phyloP scores from a whole-genome alignment of 2,329 filamentous ascomycete species.

The Paraphaeosphaeria minitans region DNA sequence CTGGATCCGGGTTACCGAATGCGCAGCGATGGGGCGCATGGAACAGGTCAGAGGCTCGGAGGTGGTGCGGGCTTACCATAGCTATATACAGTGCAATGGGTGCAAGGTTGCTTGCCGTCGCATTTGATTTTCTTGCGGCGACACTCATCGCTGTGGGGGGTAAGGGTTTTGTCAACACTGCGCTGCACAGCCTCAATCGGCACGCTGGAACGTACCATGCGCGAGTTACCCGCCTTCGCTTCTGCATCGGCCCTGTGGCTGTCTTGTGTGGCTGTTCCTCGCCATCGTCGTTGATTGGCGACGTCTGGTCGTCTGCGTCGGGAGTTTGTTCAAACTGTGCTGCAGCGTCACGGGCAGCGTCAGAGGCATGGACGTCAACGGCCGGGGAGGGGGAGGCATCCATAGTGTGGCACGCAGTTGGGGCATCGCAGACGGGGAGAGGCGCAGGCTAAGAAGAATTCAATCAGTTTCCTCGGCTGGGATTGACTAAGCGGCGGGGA shows the following conservation, averaged over 20 bases:
- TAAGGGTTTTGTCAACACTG: conserved; percentile 5
- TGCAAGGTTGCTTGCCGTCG: conserved; percentile 64
- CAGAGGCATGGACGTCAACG: conserved; percentile 37
- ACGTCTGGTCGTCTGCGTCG: conserved; percentile 38
- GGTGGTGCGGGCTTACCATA: conserved; percentile 68
- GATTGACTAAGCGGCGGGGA: conserved; percentile 29
- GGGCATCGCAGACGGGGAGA: conserved; percentile 22
- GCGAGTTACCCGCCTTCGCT: conserved; percentile 51
- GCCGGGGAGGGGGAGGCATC: conserved; percentile 41
- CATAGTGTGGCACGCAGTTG: conserved; percentile 35
- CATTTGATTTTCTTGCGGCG: conserved; percentile 60
- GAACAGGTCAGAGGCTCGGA: no score
- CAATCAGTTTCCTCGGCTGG: conserved; percentile 20
- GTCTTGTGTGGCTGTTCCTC: conserved; percentile 41
- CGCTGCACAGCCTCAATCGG: background rate
- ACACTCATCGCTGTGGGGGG: conserved; percentile 45
- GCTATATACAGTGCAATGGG: conserved; percentile 96
- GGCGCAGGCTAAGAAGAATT: conserved; percentile 27
- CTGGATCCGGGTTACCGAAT: conserved; percentile 53
- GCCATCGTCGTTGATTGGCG: conserved; percentile 40
- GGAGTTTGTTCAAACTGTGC: conserved; percentile 36
- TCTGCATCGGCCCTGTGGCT: conserved; percentile 44
- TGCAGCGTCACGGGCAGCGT: conserved; percentile 19
- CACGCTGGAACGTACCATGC: conserved; percentile 43
- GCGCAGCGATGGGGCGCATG: conserved; percentile 5